Percentiles rank a stretch among this genome's conserved stretches.
Conservation (phyloP, 2,329 filamentous ascomycete genomes). For the Aspergillus fructus region DNA sequence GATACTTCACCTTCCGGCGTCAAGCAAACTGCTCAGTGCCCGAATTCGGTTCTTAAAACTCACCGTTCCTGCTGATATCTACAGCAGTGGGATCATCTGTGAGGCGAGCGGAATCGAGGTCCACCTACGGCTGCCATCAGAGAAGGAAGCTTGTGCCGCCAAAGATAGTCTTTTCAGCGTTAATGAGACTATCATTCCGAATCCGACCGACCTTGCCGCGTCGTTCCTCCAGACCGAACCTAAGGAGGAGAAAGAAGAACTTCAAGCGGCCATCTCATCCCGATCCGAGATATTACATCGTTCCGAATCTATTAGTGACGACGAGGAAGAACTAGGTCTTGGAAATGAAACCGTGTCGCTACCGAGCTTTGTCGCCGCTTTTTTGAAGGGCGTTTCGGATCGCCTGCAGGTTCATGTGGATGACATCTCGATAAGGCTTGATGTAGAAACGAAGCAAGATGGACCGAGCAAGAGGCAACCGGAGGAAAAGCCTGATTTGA, state of each 20-base stretch:
- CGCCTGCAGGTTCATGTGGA: slow-evolving; percentile 55
- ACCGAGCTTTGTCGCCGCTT: slow-evolving; percentile 59
- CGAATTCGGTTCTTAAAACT: slow-evolving; percentile 74
- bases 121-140: slow-evolving; percentile 57
- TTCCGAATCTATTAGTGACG: slow-evolving; percentile 46
- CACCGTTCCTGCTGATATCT: slow-evolving; percentile 84
- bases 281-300: slow-evolving; percentile 53
- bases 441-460: slow-evolving; percentile 47
- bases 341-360: slow-evolving; percentile 57
- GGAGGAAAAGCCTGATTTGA: slow-evolving; percentile 36
- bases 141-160: slow-evolving; percentile 33
- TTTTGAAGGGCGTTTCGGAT: slow-evolving; percentile 59
- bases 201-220: slow-evolving; percentile 58
- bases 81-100: slow-evolving; percentile 76
- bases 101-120: slow-evolving; percentile 81
- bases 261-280: slow-evolving; percentile 57
- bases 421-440: slow-evolving; percentile 54
- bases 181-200: slow-evolving; percentile 47
- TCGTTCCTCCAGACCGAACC: slow-evolving; percentile 62
- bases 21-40: slow-evolving; percentile 70
- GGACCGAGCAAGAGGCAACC: slow-evolving; percentile 34
- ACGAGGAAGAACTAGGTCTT: slow-evolving; percentile 50
- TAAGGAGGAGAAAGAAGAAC: slow-evolving; percentile 55
- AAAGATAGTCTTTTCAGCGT: slow-evolving; percentile 28
- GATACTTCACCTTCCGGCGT: slow-evolving; percentile 70